These are phyloP conservation scores for Phytophthora pisi DNA, from an alignment of 352 stramenopile genomes.

Conservation along the genomic window DNA sequence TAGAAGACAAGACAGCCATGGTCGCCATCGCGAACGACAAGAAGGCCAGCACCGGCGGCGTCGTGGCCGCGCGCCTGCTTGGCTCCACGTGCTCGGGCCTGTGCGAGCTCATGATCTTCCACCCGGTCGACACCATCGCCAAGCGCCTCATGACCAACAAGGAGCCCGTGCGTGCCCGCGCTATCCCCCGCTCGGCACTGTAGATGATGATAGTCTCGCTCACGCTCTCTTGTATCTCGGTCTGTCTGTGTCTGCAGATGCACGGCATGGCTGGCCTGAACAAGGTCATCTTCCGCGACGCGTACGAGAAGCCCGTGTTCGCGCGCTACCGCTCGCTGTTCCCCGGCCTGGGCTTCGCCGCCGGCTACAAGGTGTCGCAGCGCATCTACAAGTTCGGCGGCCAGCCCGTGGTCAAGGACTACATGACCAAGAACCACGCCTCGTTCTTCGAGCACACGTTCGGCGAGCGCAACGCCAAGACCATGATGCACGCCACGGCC, in stretches of 20 bases:
- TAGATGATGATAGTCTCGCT: background rate
- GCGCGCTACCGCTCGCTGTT: conserved; percentile 90
- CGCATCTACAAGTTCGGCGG: conserved; percentile 98
- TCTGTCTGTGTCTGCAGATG: conserved; percentile 23
- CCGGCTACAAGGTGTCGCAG: conserved; percentile 97
- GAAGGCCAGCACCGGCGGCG: conserved; percentile 46
- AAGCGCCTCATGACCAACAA: conserved; percentile 96
- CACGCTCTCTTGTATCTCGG: background rate
- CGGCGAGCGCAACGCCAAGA: conserved; percentile 93
- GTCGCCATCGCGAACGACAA: conserved; percentile 55
- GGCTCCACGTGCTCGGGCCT: conserved; percentile 93
- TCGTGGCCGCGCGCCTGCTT: conserved; percentile 84
- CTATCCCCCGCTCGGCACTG: background rate
- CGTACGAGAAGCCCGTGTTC: conserved; percentile 76
- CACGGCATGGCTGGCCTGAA: conserved; percentile 58
- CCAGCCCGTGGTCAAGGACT: conserved; percentile 94
- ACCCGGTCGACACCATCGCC: conserved; percentile 95
- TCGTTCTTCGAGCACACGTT: conserved; percentile 90
- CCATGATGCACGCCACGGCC: conserved; percentile 92
- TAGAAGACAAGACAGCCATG: conserved; percentile 26
- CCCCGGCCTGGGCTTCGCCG: conserved; percentile 92
- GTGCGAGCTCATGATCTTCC: conserved; percentile 95
- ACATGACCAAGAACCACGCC: conserved; percentile 90
- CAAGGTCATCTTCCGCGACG: conserved; percentile 91
- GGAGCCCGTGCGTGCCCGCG: conserved; percentile 39